Base-by-base conservation (phyloP, 2,329 filamentous ascomycete genomes). In the Botrytis byssoidea region DNA sequence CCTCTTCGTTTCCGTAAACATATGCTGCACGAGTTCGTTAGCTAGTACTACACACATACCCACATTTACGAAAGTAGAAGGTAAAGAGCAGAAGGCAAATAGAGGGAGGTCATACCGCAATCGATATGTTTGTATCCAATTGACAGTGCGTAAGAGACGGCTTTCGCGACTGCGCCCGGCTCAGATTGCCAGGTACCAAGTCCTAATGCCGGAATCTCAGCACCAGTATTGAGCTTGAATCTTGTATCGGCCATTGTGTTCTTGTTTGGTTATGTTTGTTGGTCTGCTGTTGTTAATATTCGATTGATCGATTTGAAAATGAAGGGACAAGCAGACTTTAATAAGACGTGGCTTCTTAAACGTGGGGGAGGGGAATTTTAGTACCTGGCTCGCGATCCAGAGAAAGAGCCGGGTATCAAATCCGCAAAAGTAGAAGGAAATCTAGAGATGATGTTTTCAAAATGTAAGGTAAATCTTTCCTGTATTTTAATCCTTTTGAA, bases 1-100 rank as follows among this genome's bases (percentile, higher is more conserved):
- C 93, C 66, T 91, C 88, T 83, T 97, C 94, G 82, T 97, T 95
- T 78, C 86, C 90, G 83, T 94, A 94, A 83, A 90, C 92, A 85
- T 92, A 93, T 9, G 92, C 91, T 74, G 84, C 83, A 77, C 20
- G 18, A 44, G 22, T 55, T 14, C 8, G 16, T 73, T 51, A 73
- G 64, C 35, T 16, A 37, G 40, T 42, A 20, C 29, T 37, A 12
- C 86, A 84, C 73, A 86, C 85, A 75, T 84, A 82, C 6, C 16
- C n/a, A 29, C 22, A 65, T 40, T 12, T 4, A 60, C 12, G 9
- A 29, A 32, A 35, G 6, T 63, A 40, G 22, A 32, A 29, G n/a
- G n/a, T 29, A 4, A 18, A 57, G n/a, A 7, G n/a, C 16, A 16
- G n/a, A 4, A 57, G 6, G n/a, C n/a, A 57, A 14, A 57, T 57